Base-by-base conservation (phyloP, 192 early-diverging fungal genomes). In the Linnemannia hyalina region DNA sequence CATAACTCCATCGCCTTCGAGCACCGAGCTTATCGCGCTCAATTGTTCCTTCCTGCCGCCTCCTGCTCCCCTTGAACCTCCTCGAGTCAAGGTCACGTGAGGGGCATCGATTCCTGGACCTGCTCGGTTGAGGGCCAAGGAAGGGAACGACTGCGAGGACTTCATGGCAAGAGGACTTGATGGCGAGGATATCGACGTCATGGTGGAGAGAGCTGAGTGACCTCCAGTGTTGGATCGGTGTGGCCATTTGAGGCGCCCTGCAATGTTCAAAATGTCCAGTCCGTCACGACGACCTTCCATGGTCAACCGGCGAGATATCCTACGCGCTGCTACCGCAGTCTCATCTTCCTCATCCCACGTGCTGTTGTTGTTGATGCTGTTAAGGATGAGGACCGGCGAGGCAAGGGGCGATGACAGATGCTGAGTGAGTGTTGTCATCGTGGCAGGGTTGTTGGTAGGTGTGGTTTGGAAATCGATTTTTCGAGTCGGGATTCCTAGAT, bases 251-350 rank as follows among this genome's bases (percentile, higher is more conserved):
- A 82, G 73, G 18, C 63, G 29, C 2, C 75, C 54, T 7, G 54
- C 22, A 29, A 82, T 70, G 32, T 82, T 82, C n/a, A 82, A 73
- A 73, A 82, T 54, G 49, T 82, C 75, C 9, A 77, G 57, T 5
- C 70, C 75, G 72, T 82, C 81, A 16, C 69, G 75, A 18, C 81
- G 81, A 5, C 81, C 81, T 40, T 82, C 81, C 81, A 82, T 82
- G 5, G 81, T 82, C 46, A 82, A 63, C 10, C 81, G 74, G 10
- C 81, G 74, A 3, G 81, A 82, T 29, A 82, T 82, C 35, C 47
- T 70, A 0, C 81, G 81, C 6, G 81, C 81, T 29, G 81, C 81
- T 29, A 46, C 15, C n/a, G 75, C 81, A 29, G 81, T 77, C 35
- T 82, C 75, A 29, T 76, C 75, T 11, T 76, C 29, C 42, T 76